A percentile compares a stretch with the other conserved stretches of the same genome.
These are phyloP conservation scores for grape (Vitis vinifera) DNA, from an alignment of 164 flowering plant species.

Conservation along the genomic window ASM3070453v1 NC_081806.1:1718501-1719000, in stretches of 20 bases:
- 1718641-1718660: too few species aligned
- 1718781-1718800: conserved; percentile 87
- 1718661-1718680: too few species aligned
- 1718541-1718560: too few species aligned
- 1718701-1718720: too few species aligned
- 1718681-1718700: too few species aligned
- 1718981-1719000: too few species aligned
- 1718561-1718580: too few species aligned
- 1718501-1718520: too few species aligned
- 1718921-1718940: background rate
- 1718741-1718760: background rate
- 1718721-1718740: background rate
- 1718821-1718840: conserved; percentile 96
- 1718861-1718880: conserved; percentile 92
- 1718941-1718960: background rate
- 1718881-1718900: conserved; percentile 25
- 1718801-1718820: conserved; percentile 93
- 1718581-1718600: too few species aligned
- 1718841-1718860: conserved; percentile 89
- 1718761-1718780: conserved; percentile 59
- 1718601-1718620: too few species aligned
- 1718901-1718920: background rate
- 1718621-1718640: too few species aligned
- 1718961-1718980: background rate
- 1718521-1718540: too few species aligned